These are phyloP conservation scores for Volvariella surrecta DNA, from an alignment of 1,284 basidiomycete species.

Conservation along the genomic window DNA sequence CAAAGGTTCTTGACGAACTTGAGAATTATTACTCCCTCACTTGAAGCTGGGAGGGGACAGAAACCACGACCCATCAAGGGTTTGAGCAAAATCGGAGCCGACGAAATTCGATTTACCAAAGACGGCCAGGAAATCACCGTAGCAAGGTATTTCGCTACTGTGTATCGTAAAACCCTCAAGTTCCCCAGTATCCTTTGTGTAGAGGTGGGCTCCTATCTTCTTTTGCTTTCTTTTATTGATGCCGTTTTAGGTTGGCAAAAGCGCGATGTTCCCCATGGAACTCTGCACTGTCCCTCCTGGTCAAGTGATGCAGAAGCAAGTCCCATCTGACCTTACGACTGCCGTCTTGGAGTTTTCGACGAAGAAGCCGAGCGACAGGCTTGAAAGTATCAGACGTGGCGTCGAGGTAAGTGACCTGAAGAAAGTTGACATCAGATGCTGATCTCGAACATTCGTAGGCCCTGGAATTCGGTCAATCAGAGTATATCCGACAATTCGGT, in stretches of 20 bases:
- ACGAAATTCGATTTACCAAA: conserved; percentile 34
- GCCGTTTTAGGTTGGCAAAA: conserved; percentile 41
- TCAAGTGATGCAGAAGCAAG: conserved; percentile 63
- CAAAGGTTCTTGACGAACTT: conserved; percentile 51
- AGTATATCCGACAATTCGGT: conserved; percentile 60
- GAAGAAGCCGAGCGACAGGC: conserved; percentile 47
- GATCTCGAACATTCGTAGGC: conserved; percentile 26
- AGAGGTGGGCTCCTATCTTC: conserved; percentile 32
- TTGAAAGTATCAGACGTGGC: conserved; percentile 43
- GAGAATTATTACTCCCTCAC: conserved; percentile 31
- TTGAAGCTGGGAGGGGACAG: conserved; percentile 24
- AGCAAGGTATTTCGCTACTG: conserved; percentile 45
- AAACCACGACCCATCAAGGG: conserved; percentile 41
- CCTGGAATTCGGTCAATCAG: conserved; percentile 58
- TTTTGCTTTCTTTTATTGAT: conserved; percentile 2
- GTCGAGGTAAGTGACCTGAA: conserved; percentile 28
- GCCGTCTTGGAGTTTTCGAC: conserved; percentile 62
- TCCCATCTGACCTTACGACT: conserved; percentile 55
- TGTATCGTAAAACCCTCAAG: conserved; percentile 36
- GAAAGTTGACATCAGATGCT: background rate
- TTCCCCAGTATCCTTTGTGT: conserved; percentile 50
- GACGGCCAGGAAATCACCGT: conserved; percentile 43
- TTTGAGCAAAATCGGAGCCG: conserved; percentile 40
- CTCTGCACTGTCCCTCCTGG: conserved; percentile 52
- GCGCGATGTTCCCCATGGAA: conserved; percentile 60